Evolutionary conservation across 2,329 filamentous ascomycete species (phyloP), one percentile per base, ranked within the genome.

Genomic region (Colletotrichum limetticola): DNA sequence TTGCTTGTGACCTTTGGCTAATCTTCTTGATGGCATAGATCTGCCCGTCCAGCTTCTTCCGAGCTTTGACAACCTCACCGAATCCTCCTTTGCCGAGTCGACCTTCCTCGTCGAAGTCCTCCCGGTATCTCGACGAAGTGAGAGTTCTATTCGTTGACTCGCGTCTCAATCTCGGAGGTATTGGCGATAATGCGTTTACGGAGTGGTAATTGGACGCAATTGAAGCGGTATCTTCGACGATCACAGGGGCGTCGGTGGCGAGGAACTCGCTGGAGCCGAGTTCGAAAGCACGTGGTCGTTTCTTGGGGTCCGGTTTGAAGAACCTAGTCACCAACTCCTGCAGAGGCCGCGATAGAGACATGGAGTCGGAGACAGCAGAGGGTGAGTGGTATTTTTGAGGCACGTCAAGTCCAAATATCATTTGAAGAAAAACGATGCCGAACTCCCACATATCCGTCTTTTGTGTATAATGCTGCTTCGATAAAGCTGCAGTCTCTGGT

Each of bases 11-110:
- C 64, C 92, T 92, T 76, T 97, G 94, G 1, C 92, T 94, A 74
- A 99, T 97, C 81, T 98, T 98, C 82, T 99, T 99, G 80, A 99
- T 94, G 22, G 97, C 97, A 82, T 98, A 99, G 56, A 97, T 92
- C 71, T 95, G 94, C 0, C 94, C 94, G 80, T 98, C 97, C 4
- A 98, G 90, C 83, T 75, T 98, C 82, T 98, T 97, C 37, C 96
- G 91, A 3, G 96, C 96, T 81, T 98, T 97, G 68, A 98, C 95
- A 26, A 99, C 97, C 83, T 98, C 95, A 5, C 97, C 97, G 83
- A 98, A 99, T 0, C 96, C 97, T 56, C 97, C 97, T 80, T 96
- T 97, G 3, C 97, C 97, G 14, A 99, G 87, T 5, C 94, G 91
- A 16, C 94, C 95, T 79, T 97, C 92, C 82, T 98, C 95, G 22